phyloP scores from a whole-genome alignment of 805 yeast genomes.

The Wickerhamiella australiensis region DNA sequence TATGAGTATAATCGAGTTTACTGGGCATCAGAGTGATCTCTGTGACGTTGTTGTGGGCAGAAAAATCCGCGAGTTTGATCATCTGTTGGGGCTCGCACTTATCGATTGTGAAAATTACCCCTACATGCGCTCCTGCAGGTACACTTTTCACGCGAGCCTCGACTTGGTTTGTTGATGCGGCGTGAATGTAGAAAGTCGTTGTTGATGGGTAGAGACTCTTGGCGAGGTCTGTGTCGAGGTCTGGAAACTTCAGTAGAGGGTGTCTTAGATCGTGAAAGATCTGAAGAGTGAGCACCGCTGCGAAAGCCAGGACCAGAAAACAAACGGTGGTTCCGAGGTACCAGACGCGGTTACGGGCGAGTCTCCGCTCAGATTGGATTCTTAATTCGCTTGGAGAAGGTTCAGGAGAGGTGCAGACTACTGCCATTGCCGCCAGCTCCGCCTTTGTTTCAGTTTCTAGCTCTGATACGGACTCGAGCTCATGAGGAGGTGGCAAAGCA shows the following conservation, averaged over 20 bases:
- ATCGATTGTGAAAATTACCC: background rate
- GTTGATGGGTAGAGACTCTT: background rate
- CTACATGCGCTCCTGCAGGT: background rate
- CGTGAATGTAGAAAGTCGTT: background rate
- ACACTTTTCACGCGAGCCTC: background rate
- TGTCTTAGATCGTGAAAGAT: background rate
- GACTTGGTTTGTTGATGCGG: background rate
- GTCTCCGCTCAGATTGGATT: background rate
- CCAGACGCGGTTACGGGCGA: background rate
- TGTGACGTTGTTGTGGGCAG: background rate
- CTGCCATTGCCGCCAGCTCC: background rate
- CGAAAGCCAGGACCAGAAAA: background rate
- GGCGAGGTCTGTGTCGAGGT: background rate
- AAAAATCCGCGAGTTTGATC: background rate
- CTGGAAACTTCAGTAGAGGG: background rate
- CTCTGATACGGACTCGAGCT: background rate
- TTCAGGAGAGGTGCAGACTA: background rate
- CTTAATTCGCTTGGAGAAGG: background rate
- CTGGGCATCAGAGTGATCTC: background rate
- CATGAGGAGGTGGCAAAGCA: slow-evolving; percentile 1
- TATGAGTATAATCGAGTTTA: background rate
- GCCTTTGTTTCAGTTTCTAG: background rate
- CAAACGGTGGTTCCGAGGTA: background rate
- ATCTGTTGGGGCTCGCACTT: background rate
- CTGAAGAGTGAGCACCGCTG: background rate